Evolutionary conservation across 2,329 filamentous ascomycete species (phyloP).

Genomic region (Fusarium sarcochroum): DNA sequence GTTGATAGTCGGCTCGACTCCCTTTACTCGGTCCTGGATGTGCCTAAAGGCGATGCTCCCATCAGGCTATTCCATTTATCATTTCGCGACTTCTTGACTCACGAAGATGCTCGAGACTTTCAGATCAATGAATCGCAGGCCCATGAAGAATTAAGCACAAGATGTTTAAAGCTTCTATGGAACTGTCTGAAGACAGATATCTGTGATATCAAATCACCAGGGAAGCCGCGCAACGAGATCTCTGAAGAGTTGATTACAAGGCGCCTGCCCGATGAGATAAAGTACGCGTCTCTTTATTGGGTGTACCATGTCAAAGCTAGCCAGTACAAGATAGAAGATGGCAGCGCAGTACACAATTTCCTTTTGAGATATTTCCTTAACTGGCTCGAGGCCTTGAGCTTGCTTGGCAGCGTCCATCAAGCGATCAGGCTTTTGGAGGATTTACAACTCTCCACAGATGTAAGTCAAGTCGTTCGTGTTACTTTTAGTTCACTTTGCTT

Average conservation of each 20-base stretch:
- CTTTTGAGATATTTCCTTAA: slow-evolving; percentile 31
- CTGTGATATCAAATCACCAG: slow-evolving; percentile 27
- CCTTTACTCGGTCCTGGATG: slow-evolving; percentile 54
- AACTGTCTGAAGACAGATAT: slow-evolving; percentile 49
- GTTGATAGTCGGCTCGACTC: slow-evolving; percentile 44
- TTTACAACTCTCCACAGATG: slow-evolving; percentile 9
- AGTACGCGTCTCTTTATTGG: slow-evolving; percentile 56
- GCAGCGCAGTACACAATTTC: slow-evolving; percentile 29
- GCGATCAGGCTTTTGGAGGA: slow-evolving; percentile 11
- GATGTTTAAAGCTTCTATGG: slow-evolving; percentile 20
- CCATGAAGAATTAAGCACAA: slow-evolving; percentile 1
- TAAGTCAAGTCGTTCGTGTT: not conserved
- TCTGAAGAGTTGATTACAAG: not conserved
- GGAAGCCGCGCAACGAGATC: not conserved
- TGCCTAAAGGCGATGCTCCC: slow-evolving; percentile 45
- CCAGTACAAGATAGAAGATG: slow-evolving; percentile 46
- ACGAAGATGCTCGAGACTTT: slow-evolving; percentile 47
- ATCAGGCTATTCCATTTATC: slow-evolving; percentile 54
- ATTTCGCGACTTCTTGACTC: slow-evolving; percentile 52
- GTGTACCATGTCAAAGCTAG: slow-evolving; percentile 50
- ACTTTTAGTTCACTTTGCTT: no score
- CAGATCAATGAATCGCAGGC: slow-evolving; percentile 19
- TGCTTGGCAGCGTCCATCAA: slow-evolving; percentile 10
- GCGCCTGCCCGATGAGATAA: slow-evolving; percentile 46
- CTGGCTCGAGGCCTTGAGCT: slow-evolving; percentile 38